phyloP scores from a whole-genome alignment of 2,329 filamentous ascomycete species.

The Arthrobotrys iridis region DNA sequence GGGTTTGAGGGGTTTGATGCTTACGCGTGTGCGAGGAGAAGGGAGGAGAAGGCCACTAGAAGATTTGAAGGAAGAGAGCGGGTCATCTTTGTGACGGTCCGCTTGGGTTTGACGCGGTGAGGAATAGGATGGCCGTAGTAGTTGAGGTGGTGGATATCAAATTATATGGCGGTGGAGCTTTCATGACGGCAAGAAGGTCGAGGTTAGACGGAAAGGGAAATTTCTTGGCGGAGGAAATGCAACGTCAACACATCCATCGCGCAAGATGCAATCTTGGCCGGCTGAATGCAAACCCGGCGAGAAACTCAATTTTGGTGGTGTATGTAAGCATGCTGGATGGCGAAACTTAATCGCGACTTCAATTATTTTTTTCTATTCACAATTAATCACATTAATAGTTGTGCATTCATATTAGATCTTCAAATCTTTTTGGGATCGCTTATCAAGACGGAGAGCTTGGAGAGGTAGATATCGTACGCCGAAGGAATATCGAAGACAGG shows the following conservation, averaged over 20 bases:
- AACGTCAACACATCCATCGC: conserved; percentile 50
- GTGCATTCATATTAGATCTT: no score
- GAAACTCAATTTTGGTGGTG: background rate
- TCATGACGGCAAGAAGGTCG: background rate
- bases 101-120: background rate
- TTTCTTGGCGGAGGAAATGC: conserved; percentile 28
- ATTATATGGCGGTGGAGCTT: no score
- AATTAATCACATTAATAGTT: no score
- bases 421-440: background rate
- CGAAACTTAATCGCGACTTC: background rate
- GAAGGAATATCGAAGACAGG: background rate
- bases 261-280: no score
- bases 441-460: background rate
- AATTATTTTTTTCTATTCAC: no score
- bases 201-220: background rate
- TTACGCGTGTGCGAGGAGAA: conserved; percentile 89
- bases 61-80: conserved; percentile 36
- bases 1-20: conserved; percentile 60
- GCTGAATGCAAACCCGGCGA: background rate
- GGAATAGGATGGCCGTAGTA: background rate
- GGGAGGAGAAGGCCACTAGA: conserved; percentile 76
- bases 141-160: no score
- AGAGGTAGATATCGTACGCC: background rate
- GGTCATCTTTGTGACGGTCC: conserved; percentile 25
- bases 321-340: background rate